Evolutionary conservation across 225 moss, liverwort and hornwort genomes (phyloP), one percentile per base, ranked within the genome.

Genomic region (Ulota crispa): DNA sequence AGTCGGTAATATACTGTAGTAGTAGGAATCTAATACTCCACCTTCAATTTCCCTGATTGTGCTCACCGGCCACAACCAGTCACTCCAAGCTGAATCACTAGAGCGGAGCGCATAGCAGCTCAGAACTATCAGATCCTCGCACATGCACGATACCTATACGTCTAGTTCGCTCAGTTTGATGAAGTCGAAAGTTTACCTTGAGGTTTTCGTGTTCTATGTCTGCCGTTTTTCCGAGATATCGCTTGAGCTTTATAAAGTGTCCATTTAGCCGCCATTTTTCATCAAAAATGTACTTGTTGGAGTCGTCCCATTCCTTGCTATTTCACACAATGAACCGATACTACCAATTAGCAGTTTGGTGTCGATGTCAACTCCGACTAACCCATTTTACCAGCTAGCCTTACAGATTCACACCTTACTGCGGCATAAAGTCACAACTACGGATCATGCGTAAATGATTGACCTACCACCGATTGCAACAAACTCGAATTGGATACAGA

Each of bases 271-370:
- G 78, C 75, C 83, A 69, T 32, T 92, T 93, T 64, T 96, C 92
- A 4, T 92, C 88, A 55, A 75, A 83, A 47, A 93, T 57, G 3
- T 75, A 67, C 18, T 85, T 92, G 37, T 90, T 92, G 7, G 79
- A 66, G 0, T 80, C 55, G 1, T 93, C 85, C 92, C 92, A 93
- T 70, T 96, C 88, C 41, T 85, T 84, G 70, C 93, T 93, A 76
- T 72, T 64, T 70, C 53, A 76, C 12, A 76, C 53, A 82, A 75
- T 32, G 5, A 70, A 60, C 41, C n/a, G 8, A 47, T 36, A 15
- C 16, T 65, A 39, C 9, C 8, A 32, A 1, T 50, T 10, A 45
- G 36, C 26, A 1, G 9, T 64, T 64, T 27, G n/a, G 19, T 60
- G 0, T 52, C 7, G 20, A 72, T 80, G 24, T 41, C 0, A 70